Evolutionary conservation across 164 flowering plant species (phyloP), one percentile per base, ranked within the genome.

Genomic region (Vitis rotundifolia): DNA sequence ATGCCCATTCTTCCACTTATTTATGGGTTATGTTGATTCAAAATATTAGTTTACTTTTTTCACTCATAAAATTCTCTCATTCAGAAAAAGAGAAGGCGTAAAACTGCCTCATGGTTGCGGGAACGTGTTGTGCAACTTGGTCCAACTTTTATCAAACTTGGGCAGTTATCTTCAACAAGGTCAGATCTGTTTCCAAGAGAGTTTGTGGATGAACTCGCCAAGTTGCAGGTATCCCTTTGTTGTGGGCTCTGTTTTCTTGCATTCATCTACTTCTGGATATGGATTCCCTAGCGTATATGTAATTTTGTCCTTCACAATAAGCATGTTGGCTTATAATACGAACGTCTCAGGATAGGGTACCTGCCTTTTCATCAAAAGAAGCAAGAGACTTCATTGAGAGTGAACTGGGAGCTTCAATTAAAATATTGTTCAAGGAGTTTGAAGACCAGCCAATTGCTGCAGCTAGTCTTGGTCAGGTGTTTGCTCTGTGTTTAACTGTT

Each of bases 401-500:
- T 28, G 98, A 91, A 81, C 84, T 95, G 63, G 98, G 98, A 64
- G 90, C 89, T 78, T 87, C 98, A 13, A 77, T 93, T 29, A 70
- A 87, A 26, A 51, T 79, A 52, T 66, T 95, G 71, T 95, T 85
- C 66, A 89, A 84, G 81, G 91, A 85, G 77, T 95, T 95, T 77
- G 98, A 93, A 74, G 98, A 91, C 68, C 85, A 59, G 63, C 99
- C 99, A 48, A 90, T 95, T 71, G 99, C 99, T 72, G 98, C 99
- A 55, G 99, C 99, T 74, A 95, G 99, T 83, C 98, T 95, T 85
- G 99, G 99, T 75, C 99, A 95, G 99, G 99, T 94, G 85, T 77
- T 79, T 80, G 69, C 68, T 70, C 66, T 63, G 67, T 75, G 68
- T 48, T 22, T 22, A 22, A 22, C 26, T 22, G 26, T 22, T 78